Percentiles rank a stretch among this genome's conserved stretches.
phyloP scores from a whole-genome alignment of 192 early-diverging fungal species.

The Entomortierella lignicola region DNA sequence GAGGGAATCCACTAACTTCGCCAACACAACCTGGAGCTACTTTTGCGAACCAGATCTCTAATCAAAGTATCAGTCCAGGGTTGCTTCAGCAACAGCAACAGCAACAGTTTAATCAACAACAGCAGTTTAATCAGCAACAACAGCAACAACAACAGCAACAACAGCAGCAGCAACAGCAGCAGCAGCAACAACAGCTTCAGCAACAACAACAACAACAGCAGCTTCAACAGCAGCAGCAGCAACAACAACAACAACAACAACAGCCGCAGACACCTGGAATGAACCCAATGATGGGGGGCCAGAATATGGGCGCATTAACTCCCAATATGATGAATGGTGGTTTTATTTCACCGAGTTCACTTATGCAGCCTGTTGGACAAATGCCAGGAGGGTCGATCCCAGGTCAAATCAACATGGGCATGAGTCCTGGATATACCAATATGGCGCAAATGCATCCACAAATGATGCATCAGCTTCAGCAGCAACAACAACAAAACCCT shows the following conservation, averaged over 20 bases:
- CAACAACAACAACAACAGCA: slow-evolving; percentile 25
- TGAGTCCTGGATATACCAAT: slow-evolving; percentile 31
- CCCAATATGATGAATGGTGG: slow-evolving; percentile 34
- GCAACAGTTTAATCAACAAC: slow-evolving; percentile 13
- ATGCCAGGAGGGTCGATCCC: slow-evolving; percentile 26
- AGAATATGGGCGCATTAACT: slow-evolving; percentile 19
- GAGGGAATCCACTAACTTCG: slow-evolving; percentile 37
- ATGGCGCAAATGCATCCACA: slow-evolving; percentile 45
- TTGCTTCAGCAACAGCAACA: slow-evolving; percentile 12
- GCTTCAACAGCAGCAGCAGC: slow-evolving; percentile 12
- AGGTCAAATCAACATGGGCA: slow-evolving; percentile 35
- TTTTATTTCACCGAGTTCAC: slow-evolving; percentile 34
- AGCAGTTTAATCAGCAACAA: slow-evolving; percentile 7
- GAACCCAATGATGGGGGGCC: slow-evolving; percentile 33
- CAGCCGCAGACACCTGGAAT: slow-evolving; percentile 13
- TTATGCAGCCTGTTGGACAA: slow-evolving; percentile 38
- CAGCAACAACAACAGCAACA: slow-evolving; percentile 19
- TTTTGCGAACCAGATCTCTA: slow-evolving; percentile 30
- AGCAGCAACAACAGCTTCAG: slow-evolving; percentile 10
- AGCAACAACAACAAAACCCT: slow-evolving; percentile 16
- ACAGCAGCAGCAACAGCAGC: slow-evolving; percentile 15
- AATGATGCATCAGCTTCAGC: slow-evolving; percentile 43
- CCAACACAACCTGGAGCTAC: slow-evolving; percentile 24
- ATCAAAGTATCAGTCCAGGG: neutral
- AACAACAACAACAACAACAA: slow-evolving; percentile 21